These are phyloP conservation scores for Botryotinia globosa DNA, from an alignment of 2,329 filamentous ascomycete genomes.

Conservation along the genomic window DNA sequence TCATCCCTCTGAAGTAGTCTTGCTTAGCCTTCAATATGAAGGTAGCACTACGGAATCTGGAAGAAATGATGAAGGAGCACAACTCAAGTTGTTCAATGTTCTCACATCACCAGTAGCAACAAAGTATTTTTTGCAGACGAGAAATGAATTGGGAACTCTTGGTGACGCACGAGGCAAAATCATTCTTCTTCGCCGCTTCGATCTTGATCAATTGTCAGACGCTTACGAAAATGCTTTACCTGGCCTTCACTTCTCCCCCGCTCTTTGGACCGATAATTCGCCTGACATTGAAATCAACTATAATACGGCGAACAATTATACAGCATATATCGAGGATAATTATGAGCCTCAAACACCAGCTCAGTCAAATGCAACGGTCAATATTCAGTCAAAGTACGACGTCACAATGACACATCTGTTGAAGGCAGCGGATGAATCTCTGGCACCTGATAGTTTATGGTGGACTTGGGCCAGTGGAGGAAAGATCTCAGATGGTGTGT, in stretches of 20 bases:
- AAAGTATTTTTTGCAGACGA: constrained; percentile 42
- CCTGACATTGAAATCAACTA: constrained; percentile 44
- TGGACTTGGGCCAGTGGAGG: constrained; percentile 49
- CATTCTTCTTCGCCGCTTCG: constrained; percentile 80
- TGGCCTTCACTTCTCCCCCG: constrained; percentile 47
- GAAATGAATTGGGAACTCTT: constrained; percentile 51
- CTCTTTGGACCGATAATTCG: constrained; percentile 45
- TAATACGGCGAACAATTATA: constrained; percentile 40
- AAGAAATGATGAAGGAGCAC: constrained; percentile 40
- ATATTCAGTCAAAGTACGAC: constrained; percentile 46
- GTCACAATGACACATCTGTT: constrained; percentile 43
- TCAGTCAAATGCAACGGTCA: constrained; percentile 39
- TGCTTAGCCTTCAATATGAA: constrained; percentile 50
- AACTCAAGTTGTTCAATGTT: constrained; percentile 41
- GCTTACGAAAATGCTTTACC: constrained; percentile 42
- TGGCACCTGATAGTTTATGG: constrained; percentile 42
- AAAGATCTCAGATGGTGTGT: constrained; percentile 42
- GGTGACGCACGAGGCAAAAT: constrained; percentile 78
- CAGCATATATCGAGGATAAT: constrained; percentile 50
- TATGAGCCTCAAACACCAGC: constrained; percentile 42
- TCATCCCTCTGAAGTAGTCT: constrained; percentile 46
- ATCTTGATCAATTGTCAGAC: constrained; percentile 48
- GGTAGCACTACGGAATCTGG: constrained; percentile 38
- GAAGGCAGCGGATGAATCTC: constrained; percentile 39
- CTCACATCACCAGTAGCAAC: constrained; percentile 43